Evolutionary conservation across 2,329 filamentous ascomycete species (phyloP).

Genomic region (Pyricularia sp.): DNA sequence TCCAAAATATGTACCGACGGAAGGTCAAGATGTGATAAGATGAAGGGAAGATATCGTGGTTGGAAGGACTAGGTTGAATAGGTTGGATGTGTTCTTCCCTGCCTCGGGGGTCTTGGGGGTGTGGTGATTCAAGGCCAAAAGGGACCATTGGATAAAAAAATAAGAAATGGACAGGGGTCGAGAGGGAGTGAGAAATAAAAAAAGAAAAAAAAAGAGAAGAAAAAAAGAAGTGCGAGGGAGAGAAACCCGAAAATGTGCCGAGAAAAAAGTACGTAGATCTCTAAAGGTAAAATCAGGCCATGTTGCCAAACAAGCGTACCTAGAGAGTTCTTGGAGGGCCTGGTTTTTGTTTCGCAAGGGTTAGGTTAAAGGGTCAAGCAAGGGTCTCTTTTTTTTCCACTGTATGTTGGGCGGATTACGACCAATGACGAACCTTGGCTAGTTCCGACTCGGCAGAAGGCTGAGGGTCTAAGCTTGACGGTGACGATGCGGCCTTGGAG

Average conservation of each 20-base stretch:
- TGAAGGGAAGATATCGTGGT: not conserved
- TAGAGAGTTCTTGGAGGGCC: conserved; percentile 3
- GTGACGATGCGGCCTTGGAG: not conserved
- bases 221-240: not conserved
- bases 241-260: not conserved
- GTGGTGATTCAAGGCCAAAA: not conserved
- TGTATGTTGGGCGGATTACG: not conserved
- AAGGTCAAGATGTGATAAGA: not conserved
- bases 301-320: conserved; percentile 1
- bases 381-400: not conserved
- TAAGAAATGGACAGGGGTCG: not conserved
- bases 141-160: not conserved
- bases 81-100: not conserved
- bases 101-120: not conserved
- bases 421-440: not conserved
- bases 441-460: conserved; percentile 2
- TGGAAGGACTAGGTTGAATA: not conserved
- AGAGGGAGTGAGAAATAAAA: not conserved
- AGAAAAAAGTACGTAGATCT: not conserved
- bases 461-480: not conserved
- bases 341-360: conserved; percentile 1
- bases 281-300: conserved; percentile 2
- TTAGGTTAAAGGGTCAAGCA: not conserved
- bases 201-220: not conserved
- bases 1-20: not conserved